Evolutionary conservation across 2,329 filamentous ascomycete genomes (phyloP), one percentile per base, ranked within the genome.

Genomic region (Trichoderma guizhouense): DNA sequence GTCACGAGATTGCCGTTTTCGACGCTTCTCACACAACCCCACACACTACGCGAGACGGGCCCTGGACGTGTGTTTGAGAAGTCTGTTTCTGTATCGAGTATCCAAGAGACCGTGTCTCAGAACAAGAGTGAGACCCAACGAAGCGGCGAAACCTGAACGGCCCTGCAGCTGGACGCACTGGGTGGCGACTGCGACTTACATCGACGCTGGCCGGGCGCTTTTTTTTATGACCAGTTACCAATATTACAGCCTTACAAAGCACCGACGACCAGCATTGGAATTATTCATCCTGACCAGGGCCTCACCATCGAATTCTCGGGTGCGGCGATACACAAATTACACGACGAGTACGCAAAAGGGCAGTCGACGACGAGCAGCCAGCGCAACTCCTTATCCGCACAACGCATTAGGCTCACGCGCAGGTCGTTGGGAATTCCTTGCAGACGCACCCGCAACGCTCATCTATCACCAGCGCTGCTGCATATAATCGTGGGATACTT

Each of bases 1-100:
- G 69, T 71, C 63, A 62, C 69, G 55, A 71, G 63, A 67, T 62
- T 65, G 7, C 69, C 55, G 55, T 39, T 71, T 71, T 65, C 69
- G 62, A 66, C 53, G 18, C 39, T 39, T 51, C 30, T 36, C 53
- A 28, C 62, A 39, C 66, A 57, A 65, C 66, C 66, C 66, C 66
- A 61, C 66, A 65, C 51, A 51, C 51, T 61, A 71, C 66, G 66
- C 57, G 39, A 69, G 55, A 61, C 39, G 3, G 57, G 30, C 26
- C 39, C 39, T 69, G 55, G 28, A 69, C 66, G 66, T 69, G 55
- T 61, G 66, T 69, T 62, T 30, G 66, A 62, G 66, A 36, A 28
- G 36, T 43, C 55, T 12, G 24, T 24, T 47, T 69, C 53, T 51
- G 66, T 51, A 69, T 53, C 57, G 53, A 53, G 39, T 51, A 53